Conservation (phyloP, 129 eudicot species). For the Heracleum sosnowskyi region DNA sequence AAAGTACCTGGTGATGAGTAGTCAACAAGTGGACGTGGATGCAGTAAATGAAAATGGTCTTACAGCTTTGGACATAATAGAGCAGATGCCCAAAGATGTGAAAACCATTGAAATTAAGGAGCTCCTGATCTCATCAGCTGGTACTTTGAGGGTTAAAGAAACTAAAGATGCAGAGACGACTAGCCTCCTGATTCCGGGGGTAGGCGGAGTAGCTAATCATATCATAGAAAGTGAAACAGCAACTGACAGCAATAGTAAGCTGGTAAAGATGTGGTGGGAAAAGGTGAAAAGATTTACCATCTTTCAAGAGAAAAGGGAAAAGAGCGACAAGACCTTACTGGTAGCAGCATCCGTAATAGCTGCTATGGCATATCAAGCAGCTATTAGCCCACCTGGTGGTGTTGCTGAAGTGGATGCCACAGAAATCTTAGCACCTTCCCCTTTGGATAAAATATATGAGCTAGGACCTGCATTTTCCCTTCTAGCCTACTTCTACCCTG, state of each 20-base stretch:
- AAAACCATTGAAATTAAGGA: not conserved
- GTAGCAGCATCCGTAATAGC: too few species aligned
- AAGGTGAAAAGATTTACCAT: not conserved
- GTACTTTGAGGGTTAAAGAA: not conserved
- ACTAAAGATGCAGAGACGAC: not conserved
- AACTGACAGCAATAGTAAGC: not conserved
- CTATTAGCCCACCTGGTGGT: too few species aligned
- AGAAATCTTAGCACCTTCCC: too few species aligned
- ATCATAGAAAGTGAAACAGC: not conserved
- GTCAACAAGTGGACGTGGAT: not conserved
- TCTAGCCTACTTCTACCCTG: not conserved
- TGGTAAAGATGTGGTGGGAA: not conserved
- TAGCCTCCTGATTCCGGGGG: not conserved
- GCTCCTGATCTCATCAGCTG: not conserved
- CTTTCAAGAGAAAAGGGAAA: not conserved
- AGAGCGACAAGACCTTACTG: too few species aligned
- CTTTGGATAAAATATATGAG: too few species aligned
- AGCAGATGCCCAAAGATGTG: not conserved
- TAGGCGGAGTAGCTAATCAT: too few species aligned
- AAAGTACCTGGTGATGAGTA: not conserved
- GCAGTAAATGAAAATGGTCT: conserved; percentile 7
- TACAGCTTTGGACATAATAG: not conserved
- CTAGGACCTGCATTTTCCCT: too few species aligned
- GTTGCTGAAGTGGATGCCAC: too few species aligned
- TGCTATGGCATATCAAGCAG: too few species aligned